Evolutionary conservation across 1,284 basidiomycete species (phyloP).

Genomic region (Moesziomyces globuligerus): DNA sequence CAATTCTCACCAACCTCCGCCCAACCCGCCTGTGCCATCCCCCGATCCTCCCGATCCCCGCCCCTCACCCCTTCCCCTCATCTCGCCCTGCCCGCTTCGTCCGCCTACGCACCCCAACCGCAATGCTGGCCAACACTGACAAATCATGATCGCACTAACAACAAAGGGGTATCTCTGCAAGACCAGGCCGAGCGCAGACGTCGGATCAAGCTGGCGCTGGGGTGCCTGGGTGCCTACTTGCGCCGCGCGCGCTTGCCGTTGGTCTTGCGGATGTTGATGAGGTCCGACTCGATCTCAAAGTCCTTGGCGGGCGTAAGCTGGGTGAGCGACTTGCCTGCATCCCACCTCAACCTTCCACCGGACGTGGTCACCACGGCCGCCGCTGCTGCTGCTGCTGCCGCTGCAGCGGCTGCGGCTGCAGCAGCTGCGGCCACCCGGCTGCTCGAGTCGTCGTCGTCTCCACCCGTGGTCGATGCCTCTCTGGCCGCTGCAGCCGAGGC

Average conservation of each 20-base stretch:
- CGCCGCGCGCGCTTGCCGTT: constrained; percentile 62
- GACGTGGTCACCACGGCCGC: constrained; percentile 51
- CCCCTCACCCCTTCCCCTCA: too few relatives aligned
- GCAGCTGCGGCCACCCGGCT: constrained; percentile 39
- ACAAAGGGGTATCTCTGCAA: not conserved
- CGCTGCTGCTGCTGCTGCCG: constrained; percentile 33
- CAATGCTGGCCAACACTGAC: too few relatives aligned
- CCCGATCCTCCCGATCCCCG: too few relatives aligned
- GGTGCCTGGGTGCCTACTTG: constrained; percentile 18
- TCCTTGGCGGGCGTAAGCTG: constrained; percentile 65
- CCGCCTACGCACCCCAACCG: too few relatives aligned
- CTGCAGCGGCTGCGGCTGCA: constrained; percentile 34
- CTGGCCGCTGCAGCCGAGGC: constrained; percentile 41
- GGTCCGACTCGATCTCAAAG: constrained; percentile 65
- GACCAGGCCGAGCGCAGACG: not conserved
- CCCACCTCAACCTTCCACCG: constrained; percentile 62
- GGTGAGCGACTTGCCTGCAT: constrained; percentile 62
- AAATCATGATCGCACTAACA: too few relatives aligned
- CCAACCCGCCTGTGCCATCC: too few relatives aligned
- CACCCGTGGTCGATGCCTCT: constrained; percentile 41
- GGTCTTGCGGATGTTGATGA: constrained; percentile 65
- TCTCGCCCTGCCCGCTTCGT: too few relatives aligned
- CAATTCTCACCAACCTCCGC: too few relatives aligned
- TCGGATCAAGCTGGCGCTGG: too few relatives aligned
- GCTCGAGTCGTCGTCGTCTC: constrained; percentile 50